These are phyloP conservation scores for Entomortierella beljakovae DNA, from an alignment of 192 early-diverging fungal genomes.

Conservation along the genomic window DNA sequence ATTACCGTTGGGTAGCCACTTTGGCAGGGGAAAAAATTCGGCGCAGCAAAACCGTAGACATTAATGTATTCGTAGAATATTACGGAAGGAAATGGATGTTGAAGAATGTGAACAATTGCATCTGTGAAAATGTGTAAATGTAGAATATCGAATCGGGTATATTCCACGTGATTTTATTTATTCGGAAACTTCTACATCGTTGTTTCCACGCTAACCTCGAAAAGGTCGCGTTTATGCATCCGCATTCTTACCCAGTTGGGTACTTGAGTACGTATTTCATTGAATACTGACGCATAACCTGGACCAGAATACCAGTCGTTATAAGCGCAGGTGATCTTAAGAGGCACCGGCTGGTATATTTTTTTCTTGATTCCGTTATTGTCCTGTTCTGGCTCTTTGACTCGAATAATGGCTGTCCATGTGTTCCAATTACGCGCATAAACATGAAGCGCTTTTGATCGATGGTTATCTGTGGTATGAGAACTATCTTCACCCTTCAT, in stretches of 20 bases:
- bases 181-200: not conserved
- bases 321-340: constrained; percentile 34
- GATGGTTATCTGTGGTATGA: constrained; percentile 6
- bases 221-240: not conserved
- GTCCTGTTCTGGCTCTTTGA: not conserved
- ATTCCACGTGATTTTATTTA: not conserved
- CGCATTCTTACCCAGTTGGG: constrained; percentile 35
- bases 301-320: constrained; percentile 27
- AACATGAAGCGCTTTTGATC: constrained; percentile 9
- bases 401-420: constrained; percentile 25
- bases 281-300: constrained; percentile 27
- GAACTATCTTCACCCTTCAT: not conserved
- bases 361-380: not conserved
- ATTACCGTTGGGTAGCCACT: constrained; percentile 25
- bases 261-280: constrained; percentile 26
- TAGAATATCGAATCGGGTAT: not conserved
- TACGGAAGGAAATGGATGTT: not conserved
- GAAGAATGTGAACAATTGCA: not conserved
- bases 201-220: constrained; percentile 27
- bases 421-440: constrained; percentile 38
- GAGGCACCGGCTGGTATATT: not conserved
- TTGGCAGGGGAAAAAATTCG: constrained; percentile 18
- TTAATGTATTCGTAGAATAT: constrained; percentile 1
- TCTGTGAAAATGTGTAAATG: not conserved
- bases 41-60: constrained; percentile 9